phyloP scores from a whole-genome alignment of 2,329 filamentous ascomycete genomes.

The Paecilomyces variotii region DNA sequence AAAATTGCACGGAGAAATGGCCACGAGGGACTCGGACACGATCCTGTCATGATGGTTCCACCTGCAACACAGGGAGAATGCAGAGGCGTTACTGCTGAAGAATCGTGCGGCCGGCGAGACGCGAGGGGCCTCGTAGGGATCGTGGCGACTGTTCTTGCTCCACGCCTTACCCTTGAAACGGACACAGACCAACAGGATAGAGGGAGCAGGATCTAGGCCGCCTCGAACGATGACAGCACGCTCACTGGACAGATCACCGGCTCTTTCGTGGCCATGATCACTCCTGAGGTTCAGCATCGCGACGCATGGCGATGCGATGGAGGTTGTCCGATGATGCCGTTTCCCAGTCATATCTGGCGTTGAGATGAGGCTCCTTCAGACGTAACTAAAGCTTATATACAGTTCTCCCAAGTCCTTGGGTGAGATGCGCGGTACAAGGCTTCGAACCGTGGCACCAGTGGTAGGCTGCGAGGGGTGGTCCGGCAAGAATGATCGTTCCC shows the following conservation, averaged over 20 bases:
- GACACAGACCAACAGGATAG: neutral
- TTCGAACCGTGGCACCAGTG: conserved; percentile 2
- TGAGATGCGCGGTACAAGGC: conserved; percentile 1
- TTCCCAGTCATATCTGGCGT: neutral
- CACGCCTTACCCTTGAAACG: neutral
- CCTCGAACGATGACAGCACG: neutral
- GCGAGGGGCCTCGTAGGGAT: neutral
- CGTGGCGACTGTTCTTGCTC: neutral
- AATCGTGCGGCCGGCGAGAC: neutral
- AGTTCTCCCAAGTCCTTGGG: conserved; percentile 1
- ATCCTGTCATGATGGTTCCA: neutral
- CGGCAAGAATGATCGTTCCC: neutral
- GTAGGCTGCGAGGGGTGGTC: neutral
- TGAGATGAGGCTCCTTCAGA: neutral
- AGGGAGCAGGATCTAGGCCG: neutral
- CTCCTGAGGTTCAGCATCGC: neutral
- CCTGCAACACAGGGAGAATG: neutral
- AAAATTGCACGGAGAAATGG: neutral
- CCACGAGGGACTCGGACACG: neutral
- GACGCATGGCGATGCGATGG: neutral
- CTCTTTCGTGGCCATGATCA: neutral
- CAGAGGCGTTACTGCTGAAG: neutral
- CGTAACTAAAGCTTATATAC: neutral
- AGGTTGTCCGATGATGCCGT: neutral
- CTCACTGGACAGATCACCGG: neutral